Percentiles rank a stretch among this genome's conserved stretches.
Evolutionary conservation across 2,329 filamentous ascomycete genomes (phyloP).

Genomic region (Exophiala calicioides): DNA sequence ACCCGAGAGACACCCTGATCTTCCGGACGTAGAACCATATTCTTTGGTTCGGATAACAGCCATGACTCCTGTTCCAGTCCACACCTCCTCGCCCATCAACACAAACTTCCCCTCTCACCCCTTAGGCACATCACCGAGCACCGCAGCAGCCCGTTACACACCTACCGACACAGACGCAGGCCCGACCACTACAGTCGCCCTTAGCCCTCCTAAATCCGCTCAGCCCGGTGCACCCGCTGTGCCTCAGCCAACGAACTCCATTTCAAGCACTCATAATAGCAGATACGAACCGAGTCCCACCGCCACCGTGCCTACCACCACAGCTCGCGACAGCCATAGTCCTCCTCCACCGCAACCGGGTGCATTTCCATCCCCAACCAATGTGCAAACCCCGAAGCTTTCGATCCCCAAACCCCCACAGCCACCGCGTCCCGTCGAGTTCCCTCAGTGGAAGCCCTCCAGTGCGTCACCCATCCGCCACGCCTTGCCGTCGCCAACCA

Average conservation of each 20-base stretch:
- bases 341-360: conserved; percentile 23
- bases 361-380: conserved; percentile 11
- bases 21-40: conserved; percentile 1
- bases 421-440: conserved; percentile 8
- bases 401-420: conserved; percentile 4
- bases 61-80: conserved; percentile 26
- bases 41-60: not conserved
- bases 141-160: conserved; percentile 23
- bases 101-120: conserved; percentile 17
- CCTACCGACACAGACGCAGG: conserved; percentile 6
- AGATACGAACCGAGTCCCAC: conserved; percentile 21
- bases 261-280: conserved; percentile 18
- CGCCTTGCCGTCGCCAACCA: conserved; percentile 11
- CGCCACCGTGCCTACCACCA: conserved; percentile 3
- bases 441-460: conserved; percentile 8
- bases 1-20: not conserved
- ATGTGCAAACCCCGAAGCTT: not conserved
- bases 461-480: conserved; percentile 14
- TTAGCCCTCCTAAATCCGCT: conserved; percentile 7
- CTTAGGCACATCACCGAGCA: conserved; percentile 17
- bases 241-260: conserved; percentile 23
- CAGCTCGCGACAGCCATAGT: conserved; percentile 3
- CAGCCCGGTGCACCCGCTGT: conserved; percentile 22
- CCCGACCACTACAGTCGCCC: conserved; percentile 12
- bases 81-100: conserved; percentile 30